phyloP scores from a whole-genome alignment of 1,139 yeast species.

The Debaryomycetaceae sp. region DNA sequence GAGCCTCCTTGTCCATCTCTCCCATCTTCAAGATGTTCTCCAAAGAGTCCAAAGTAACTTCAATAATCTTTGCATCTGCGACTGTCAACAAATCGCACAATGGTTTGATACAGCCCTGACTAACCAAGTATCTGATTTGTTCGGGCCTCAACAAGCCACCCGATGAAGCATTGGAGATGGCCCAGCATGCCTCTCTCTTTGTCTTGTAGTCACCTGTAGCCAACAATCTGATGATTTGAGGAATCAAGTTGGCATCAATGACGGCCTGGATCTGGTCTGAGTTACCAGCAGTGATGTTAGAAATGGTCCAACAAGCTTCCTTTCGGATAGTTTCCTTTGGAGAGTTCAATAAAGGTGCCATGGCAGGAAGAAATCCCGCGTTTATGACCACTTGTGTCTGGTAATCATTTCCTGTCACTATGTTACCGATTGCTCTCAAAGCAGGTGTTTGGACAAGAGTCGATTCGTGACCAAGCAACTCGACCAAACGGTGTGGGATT shows the following conservation, averaged over 20 bases:
- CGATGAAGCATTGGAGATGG: conserved; percentile 93
- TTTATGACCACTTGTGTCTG: conserved; percentile 96
- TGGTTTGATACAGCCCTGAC: conserved; percentile 96
- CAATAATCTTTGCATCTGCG: conserved; percentile 89
- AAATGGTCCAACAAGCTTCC: conserved; percentile 98
- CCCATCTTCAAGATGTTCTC: conserved; percentile 94
- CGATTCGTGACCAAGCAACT: conserved; percentile 77
- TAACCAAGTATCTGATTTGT: conserved; percentile 86
- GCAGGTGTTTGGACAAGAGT: conserved; percentile 96
- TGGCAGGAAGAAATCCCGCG: conserved; percentile 85
- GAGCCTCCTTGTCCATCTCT: conserved; percentile 81
- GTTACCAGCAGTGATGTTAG: conserved; percentile 97
- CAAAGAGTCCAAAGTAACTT: conserved; percentile 91
- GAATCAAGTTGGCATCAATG: conserved; percentile 88
- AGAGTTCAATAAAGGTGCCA: conserved; percentile 75
- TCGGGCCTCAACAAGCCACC: conserved; percentile 93
- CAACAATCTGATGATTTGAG: conserved; percentile 83
- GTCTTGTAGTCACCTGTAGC: conserved; percentile 89
- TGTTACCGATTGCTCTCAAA: conserved; percentile 93
- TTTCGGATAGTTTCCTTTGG: conserved; percentile 90
- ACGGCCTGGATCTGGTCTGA: conserved; percentile 95
- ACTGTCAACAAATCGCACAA: conserved; percentile 85
- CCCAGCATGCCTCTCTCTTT: conserved; percentile 99
- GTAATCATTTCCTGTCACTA: conserved; percentile 92
- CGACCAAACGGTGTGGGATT: conserved; percentile 91